Base-by-base conservation (phyloP, 2,329 filamentous ascomycete species). In the Diaporthe ilicicola region DNA sequence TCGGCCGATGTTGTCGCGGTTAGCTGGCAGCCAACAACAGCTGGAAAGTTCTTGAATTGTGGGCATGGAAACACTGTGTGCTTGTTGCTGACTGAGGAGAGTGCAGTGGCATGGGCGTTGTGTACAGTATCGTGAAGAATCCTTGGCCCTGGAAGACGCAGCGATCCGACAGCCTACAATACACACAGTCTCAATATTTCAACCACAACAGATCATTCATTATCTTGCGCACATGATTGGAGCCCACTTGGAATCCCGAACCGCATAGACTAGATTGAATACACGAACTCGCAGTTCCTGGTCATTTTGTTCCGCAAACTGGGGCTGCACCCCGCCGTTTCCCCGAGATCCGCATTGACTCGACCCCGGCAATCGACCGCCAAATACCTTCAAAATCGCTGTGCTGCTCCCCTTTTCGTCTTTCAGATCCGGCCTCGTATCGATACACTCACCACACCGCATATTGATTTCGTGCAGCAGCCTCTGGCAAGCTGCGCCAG, bases 341-440 rank as follows among this genome's bases (percentile, higher is more conserved):
- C n/a, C 42, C 59, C 59, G 59, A 62, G 59, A 48, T 24, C 59
- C 59, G 42, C 37, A 24, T 62, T 42, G 42, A 64, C 27, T 50
- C n/a, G 9, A 37, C 7, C 44, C 59, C 44, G 8, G 29, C 59
- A 50, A 37, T 44, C 44, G 42, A 64, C 59, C 59, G 59, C 59
- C 59, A 48, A 37, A 15, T 42, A 19, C n/a, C n/a, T n/a, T n/a
- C 19, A 37, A 19, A 50, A 39, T 10, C n/a, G 4, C 42, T 50
- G 22, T 59, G 34, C 37, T 50, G n/a, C n/a, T 22, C 44, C 29
- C n/a, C 46, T 48, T 37, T 46, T 24, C 42, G 4, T 24, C 42
- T n/a, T 10, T 10, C 59, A 50, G 32, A 64, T n/a, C 12, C 29
- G n/a, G 15, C 59, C 29, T 37, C 44, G 2, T 8, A 34, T 50